Evolutionary conservation across 768 basidiomycete species (phyloP), one percentile per base, ranked within the genome.

Genomic region (Russula vinacea): DNA sequence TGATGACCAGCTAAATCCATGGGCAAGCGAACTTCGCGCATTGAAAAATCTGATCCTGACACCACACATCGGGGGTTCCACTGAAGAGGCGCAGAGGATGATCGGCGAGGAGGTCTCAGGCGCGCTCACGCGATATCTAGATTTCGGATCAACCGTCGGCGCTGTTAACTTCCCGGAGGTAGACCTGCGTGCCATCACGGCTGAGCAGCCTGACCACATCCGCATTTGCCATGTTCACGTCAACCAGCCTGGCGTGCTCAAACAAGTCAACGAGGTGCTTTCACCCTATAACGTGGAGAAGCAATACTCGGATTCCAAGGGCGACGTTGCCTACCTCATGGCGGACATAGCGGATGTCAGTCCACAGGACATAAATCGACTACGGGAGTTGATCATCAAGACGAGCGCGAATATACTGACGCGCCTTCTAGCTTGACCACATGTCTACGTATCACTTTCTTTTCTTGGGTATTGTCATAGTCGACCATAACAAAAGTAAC

Each of bases 111-210:
- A 99, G 75, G 97, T 99, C 54, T 84, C 92, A 5, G 81, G 83
- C 39, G 86, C 94, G 3, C 78, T 99, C 49, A 80, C 83, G 26
- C 88, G 94, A 60, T 99, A 98, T 77, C 86, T 98, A 74, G 89
- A 88, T 76, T 93, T 88, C 73, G 97, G 97, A 56, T 88, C 94
- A 29, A 91, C 92, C 3, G 65, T 93, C 61, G 94, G 94, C 53
- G 88, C 94, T 3, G 97, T 98, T 81, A 98, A 98, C 80, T 98
- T 99, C 86, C 96, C 97, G 55, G 96, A 98, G 78, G 95, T 99
- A 71, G 93, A 96, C 78, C 80, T 99, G 45, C 90, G 96, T 64
- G 87, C 93, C 58, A 96, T 98, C 74, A 85, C 88, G 11, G 84
- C 86, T 2, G 91, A 94, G 68, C 89, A 94, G 72, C 83, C 83